Evolutionary conservation across 2,329 filamentous ascomycete genomes (phyloP), one percentile per base, ranked within the genome.

Genomic region (Microcera coccophila): DNA sequence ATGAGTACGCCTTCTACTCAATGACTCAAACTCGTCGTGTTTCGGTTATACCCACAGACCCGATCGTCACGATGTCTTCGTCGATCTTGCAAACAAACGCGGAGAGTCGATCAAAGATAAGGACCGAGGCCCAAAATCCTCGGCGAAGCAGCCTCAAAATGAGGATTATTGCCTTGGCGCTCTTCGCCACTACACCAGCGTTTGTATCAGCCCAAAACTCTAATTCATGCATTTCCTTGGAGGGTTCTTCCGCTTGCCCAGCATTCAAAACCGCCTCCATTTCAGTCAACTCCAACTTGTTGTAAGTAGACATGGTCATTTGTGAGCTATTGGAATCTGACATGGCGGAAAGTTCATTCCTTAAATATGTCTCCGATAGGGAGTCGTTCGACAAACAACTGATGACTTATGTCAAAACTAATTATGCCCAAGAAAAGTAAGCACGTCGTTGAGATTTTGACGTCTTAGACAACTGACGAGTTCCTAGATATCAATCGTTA

Each of bases 341-440:
- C n/a, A n/a, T n/a, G n/a, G n/a, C n/a, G n/a, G 14, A 17, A 14
- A 95, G 90, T 69, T 84, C 90, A 36, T 98, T 97, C 64, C 78
- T 98, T 52, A 73, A 81, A 52, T 87, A 78, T 64, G 93, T 97
- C 55, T 85, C 85, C 34, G 83, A 85, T 62, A 76, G 78, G 14
- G 68, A 76, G 41, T 80, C 84, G 8, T 98, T 98, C 63, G 93
- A 98, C 64, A 64, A 74, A 32, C 78, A 85, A 59, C 69, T 98
- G 59, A 73, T 69, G 39, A 72, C 77, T 42, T 96, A 94, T 66
- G 77, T 96, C 40, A 71, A 78, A 42, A 84, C 82, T 28, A 76
- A 74, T 49, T 97, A 90, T 69, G 79, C 91, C 39, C 79, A 83
- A 60, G 67, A 76, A 61, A 87, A 94, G 90, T 96, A 76, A 63